Evolutionary conservation across 2,329 filamentous ascomycete genomes (phyloP).

Genomic region (Pseudocercospora cruenta): DNA sequence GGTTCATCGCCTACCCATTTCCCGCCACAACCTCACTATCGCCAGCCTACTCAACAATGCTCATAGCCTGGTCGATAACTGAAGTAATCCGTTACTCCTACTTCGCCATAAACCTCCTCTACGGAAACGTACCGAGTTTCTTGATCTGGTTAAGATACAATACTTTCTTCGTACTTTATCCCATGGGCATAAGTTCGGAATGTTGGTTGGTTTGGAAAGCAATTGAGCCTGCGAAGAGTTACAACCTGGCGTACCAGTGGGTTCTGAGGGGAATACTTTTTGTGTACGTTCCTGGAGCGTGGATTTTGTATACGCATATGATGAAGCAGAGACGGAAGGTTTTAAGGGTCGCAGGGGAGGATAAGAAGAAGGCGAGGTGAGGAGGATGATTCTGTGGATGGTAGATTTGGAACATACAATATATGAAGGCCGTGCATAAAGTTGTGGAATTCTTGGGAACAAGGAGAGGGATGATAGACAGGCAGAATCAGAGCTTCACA

Average conservation of each 20-base stretch:
- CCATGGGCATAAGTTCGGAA: conserved; percentile 87
- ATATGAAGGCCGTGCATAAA: neutral
- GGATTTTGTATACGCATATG: conserved; percentile 92
- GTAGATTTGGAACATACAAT: neutral
- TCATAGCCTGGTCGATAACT: conserved; percentile 84
- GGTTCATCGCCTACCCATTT: conserved; percentile 78
- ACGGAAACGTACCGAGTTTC: conserved; percentile 59
- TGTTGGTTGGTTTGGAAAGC: conserved; percentile 75
- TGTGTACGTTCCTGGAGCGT: conserved; percentile 82
- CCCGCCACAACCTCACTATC: conserved; percentile 62
- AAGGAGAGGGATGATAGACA: neutral
- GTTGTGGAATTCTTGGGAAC: neutral
- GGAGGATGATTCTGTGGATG: neutral
- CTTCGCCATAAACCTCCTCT: conserved; percentile 74
- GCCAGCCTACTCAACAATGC: conserved; percentile 73
- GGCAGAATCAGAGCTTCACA: neutral
- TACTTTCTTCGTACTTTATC: conserved; percentile 91
- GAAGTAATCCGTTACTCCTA: conserved; percentile 93
- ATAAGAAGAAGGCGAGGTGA: conserved; percentile 39
- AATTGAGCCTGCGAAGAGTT: conserved; percentile 61
- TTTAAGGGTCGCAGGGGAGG: conserved; percentile 62
- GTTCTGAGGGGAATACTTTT: conserved; percentile 67
- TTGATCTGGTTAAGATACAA: conserved; percentile 86
- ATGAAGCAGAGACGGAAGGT: conserved; percentile 85
- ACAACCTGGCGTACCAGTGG: conserved; percentile 58